Base-by-base conservation (phyloP, 306 rosid genomes). In the Cicer cuneatum region DNA sequence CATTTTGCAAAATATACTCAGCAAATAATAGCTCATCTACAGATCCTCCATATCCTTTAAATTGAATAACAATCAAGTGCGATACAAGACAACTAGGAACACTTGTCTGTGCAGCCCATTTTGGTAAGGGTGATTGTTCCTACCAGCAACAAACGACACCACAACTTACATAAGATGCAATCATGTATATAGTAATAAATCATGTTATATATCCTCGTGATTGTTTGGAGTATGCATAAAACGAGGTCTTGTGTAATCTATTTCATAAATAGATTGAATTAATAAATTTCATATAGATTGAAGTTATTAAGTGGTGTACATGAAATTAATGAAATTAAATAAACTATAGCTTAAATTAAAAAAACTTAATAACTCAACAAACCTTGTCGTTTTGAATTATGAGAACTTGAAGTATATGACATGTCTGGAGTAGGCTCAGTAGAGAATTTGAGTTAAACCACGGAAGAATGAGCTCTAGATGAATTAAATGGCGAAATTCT, bases 61-160 rank as follows among this genome's bases (percentile, higher is more conserved):
- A 29, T 8, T 59, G 35, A 24, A 72, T 5, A 15, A 5, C 5
- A 33, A 1, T 19, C 7, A 54, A 12, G 7, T 54, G n/a, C 40
- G 76, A 56, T 42, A 2, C 56, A 6, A 72, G 24, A 29, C 76
- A 71, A 21, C 5, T 12, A 13, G 54, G 76, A 58, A 8, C 67
- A 57, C 7, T 72, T 9, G 45, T 7, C 7, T 64, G 77, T 42
- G 39, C 12, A 8, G 13, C 37, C 61, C 11, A 71, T 1, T 19
- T 12, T 41, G 2, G 40, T 15, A 4, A 5, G 11, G 41, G n/a
- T 5, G n/a, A n/a, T 13, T 6, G 14, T 11, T 7, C 38, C 54
- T 56, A 16, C 5, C 9, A 8, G 1, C 8, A 41, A 56, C 29
- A 40, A 71, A 18, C 3, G 0, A 24, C 29, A 24, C 29, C 29